phyloP scores from a whole-genome alignment of 495 filamentous ascomycete species.

The Aspergillus indologenus region DNA sequence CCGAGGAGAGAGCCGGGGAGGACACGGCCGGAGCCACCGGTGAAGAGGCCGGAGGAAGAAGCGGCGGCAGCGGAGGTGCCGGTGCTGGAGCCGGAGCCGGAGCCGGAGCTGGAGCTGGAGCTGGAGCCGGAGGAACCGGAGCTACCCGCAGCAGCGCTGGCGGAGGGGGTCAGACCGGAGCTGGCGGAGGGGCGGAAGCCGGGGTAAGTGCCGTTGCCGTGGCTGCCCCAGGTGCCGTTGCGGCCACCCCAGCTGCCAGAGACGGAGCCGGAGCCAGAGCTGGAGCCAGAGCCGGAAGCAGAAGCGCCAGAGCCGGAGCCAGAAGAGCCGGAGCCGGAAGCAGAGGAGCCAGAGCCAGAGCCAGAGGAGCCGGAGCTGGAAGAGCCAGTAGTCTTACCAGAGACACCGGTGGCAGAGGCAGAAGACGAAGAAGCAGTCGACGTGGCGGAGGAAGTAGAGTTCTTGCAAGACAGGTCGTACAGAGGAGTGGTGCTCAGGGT shows the following conservation, averaged over 20 bases:
- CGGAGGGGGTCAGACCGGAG: conserved; percentile 4
- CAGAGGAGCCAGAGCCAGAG: conserved; percentile 18
- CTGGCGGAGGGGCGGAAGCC: conserved; percentile 11
- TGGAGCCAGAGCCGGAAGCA: conserved; percentile 10
- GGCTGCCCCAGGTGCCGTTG: conserved; percentile 15
- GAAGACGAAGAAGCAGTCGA: conserved; percentile 20
- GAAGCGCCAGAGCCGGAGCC: conserved; percentile 15
- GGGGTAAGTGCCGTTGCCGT: conserved; percentile 10
- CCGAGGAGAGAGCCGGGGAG: conserved; percentile 33
- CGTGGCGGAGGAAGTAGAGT: conserved; percentile 22
- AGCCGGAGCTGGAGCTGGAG: conserved; percentile 9
- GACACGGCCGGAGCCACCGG: conserved; percentile 25
- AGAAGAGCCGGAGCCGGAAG: conserved; percentile 18
- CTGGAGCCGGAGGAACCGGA: conserved; percentile 9
- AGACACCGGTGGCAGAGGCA: conserved; percentile 11
- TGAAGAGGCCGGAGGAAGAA: conserved; percentile 18
- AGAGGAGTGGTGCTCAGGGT: conserved; percentile 56
- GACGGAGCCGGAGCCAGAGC: conserved; percentile 17
- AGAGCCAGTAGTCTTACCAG: conserved; percentile 18
- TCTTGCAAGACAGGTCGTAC: conserved; percentile 61
- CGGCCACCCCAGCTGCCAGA: conserved; percentile 12
- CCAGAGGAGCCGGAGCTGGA: conserved; percentile 17
- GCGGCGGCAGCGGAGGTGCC: conserved; percentile 2
- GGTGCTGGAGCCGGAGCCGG: neutral
- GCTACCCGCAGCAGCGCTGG: conserved; percentile 9